Evolutionary conservation across 2,329 filamentous ascomycete genomes (phyloP), one percentile per base, ranked within the genome.

Genomic region (Chrysoporthe austroafricana): DNA sequence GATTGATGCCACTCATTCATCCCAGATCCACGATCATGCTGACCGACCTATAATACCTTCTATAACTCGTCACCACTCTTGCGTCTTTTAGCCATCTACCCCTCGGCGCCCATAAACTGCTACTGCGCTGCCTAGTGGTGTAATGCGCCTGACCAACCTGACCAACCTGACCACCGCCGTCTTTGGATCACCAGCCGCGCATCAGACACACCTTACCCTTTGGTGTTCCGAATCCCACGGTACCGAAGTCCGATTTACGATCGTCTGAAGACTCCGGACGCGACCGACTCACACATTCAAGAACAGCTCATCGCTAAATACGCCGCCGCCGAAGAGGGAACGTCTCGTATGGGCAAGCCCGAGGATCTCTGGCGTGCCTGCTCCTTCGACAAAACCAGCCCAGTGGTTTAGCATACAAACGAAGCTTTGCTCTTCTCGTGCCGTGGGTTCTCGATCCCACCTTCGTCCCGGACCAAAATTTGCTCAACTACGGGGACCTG

Each of bases 1-100:
- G 43, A 54, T 56, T 58, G 64, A 69, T 69, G 67, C 57, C 64
- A 67, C 64, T 59, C 61, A 32, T 61, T 62, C 59, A 69, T 63
- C 54, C 63, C 57, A 60, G 60, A 64, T 56, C 61, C 48, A 67
- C 58, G 43, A 62, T 64, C 61, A 64, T 69, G 64, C 67, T 67
- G 46, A 56, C 61, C 64, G 34, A 42, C 46, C 67, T 69, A 67
- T 69, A 67, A 69, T 58, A 36, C 66, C 48, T 34, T 62, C 50
- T 54, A 57, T 58, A 66, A 64, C 57, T 16, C 56, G 42, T 46
- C 54, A 64, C 44, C 54, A 64, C 43, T 59, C 34, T 36, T 65
- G 43, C 57, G 21, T 34, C 39, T 60, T 18, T 44, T 57, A 66
- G 42, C 52, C 63, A 42, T 46, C 61, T 48, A 44, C 48, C 59